These are phyloP conservation scores for Candida oleophila DNA, from an alignment of 805 yeast genomes.

Conservation along the genomic window DNA sequence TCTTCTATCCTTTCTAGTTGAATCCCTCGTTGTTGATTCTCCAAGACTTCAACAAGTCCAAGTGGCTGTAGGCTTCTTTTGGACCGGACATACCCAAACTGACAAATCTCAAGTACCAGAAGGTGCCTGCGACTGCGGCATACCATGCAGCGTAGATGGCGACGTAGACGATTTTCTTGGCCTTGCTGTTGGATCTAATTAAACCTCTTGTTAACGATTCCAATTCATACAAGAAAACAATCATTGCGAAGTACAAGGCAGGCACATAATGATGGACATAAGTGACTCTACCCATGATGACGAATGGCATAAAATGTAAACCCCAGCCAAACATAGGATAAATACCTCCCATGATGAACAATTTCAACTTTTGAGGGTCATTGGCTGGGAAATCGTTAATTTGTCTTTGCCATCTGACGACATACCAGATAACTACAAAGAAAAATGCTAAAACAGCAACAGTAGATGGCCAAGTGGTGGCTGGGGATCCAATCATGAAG, in stretches of 20 bases:
- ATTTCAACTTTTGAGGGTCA: slow-evolving; percentile 44
- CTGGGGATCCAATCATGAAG: slow-evolving; percentile 70
- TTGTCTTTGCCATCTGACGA: slow-evolving; percentile 72
- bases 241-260: slow-evolving; percentile 89
- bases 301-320: slow-evolving; percentile 84
- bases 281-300: slow-evolving; percentile 93
- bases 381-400: slow-evolving; percentile 46
- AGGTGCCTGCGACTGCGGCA: slow-evolving; percentile 32
- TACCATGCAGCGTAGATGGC: slow-evolving; percentile 27
- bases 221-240: slow-evolving; percentile 63
- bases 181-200: slow-evolving; percentile 13
- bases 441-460: slow-evolving; percentile 56
- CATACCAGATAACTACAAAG: slow-evolving; percentile 40
- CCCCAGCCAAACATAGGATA: slow-evolving; percentile 91
- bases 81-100: slow-evolving; percentile 47
- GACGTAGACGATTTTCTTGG: slow-evolving; percentile 19
- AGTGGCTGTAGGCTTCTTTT: slow-evolving; percentile 36
- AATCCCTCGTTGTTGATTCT: slow-evolving; percentile 40
- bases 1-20: slow-evolving; percentile 11
- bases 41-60: slow-evolving; percentile 41
- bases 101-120: slow-evolving; percentile 43
- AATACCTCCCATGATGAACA: slow-evolving; percentile 68
- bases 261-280: slow-evolving; percentile 97
- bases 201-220: slow-evolving; percentile 42
- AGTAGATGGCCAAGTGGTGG: slow-evolving; percentile 68